These are phyloP conservation scores for Athelia psychrophila DNA, from an alignment of 1,284 basidiomycete genomes.

Conservation along the genomic window DNA sequence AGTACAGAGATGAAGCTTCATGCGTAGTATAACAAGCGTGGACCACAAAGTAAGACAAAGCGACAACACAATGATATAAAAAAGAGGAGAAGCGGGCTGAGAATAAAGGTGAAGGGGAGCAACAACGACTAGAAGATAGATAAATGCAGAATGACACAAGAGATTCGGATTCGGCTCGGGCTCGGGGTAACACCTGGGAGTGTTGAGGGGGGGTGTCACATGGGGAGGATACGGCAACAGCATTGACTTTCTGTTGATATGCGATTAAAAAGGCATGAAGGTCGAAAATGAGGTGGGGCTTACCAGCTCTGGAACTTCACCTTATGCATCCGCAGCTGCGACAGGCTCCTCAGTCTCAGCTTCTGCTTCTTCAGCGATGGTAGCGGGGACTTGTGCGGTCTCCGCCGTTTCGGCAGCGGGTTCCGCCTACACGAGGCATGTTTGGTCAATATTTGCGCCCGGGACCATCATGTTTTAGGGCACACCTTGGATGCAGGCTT, in stretches of 20 bases:
- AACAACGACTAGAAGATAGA: not conserved
- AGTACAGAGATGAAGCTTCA: not conserved
- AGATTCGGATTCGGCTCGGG: too few relatives aligned
- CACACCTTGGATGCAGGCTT: constrained; percentile 42
- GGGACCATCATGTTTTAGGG: too few relatives aligned
- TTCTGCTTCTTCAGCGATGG: constrained; percentile 45
- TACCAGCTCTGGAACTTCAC: too few relatives aligned
- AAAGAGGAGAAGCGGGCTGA: not conserved
- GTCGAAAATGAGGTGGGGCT: too few relatives aligned
- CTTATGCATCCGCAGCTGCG: too few relatives aligned
- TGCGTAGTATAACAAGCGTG: not conserved
- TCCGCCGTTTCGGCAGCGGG: constrained; percentile 25
- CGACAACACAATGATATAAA: not conserved
- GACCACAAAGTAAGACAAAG: not conserved
- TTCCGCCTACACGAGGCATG: not conserved
- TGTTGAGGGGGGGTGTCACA: too few relatives aligned
- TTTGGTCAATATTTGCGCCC: too few relatives aligned
- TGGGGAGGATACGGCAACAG: too few relatives aligned
- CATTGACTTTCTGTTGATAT: too few relatives aligned
- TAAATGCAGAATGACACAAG: too few relatives aligned
- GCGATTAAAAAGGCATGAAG: too few relatives aligned
- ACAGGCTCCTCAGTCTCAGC: constrained; percentile 11
- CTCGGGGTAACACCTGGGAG: too few relatives aligned
- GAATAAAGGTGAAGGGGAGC: not conserved
- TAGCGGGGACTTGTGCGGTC: constrained; percentile 31